phyloP scores from a whole-genome alignment of 108 stramenopile species.

The Cyclotella kingstonii region DNA sequence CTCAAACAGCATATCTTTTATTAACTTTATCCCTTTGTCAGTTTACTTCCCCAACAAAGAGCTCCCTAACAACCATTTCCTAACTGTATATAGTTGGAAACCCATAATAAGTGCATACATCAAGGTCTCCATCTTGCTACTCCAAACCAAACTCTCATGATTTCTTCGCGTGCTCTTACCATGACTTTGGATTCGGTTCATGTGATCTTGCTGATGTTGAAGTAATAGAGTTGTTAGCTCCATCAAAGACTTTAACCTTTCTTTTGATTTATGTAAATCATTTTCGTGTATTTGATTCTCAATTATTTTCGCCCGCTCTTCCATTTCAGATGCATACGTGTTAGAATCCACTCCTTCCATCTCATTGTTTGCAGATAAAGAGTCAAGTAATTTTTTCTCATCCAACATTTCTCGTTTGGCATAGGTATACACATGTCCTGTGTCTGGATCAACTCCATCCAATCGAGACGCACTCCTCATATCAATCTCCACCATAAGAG shows the following conservation, averaged over 20 bases:
- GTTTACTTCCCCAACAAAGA: conserved; percentile 31
- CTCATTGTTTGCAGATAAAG: not conserved
- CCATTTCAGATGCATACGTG: conserved; percentile 1
- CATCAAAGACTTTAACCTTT: conserved; percentile 17
- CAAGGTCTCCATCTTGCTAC: conserved; percentile 35
- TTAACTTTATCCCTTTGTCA: too few relatives aligned
- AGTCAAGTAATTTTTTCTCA: conserved; percentile 12
- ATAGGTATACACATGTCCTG: conserved; percentile 35
- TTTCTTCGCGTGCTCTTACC: conserved; percentile 14
- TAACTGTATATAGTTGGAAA: conserved; percentile 39
- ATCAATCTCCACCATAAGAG: conserved; percentile 37
- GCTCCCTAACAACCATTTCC: conserved; percentile 34
- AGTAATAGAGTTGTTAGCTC: conserved; percentile 12
- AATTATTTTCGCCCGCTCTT: conserved; percentile 15
- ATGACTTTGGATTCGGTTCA: conserved; percentile 23
- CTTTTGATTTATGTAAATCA: conserved; percentile 11
- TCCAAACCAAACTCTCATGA: conserved; percentile 32
- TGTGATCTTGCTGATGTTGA: conserved; percentile 8
- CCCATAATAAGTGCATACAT: conserved; percentile 33
- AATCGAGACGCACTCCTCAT: conserved; percentile 4
- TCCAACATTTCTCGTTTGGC: conserved; percentile 7
- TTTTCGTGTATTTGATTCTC: conserved; percentile 25
- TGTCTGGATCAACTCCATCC: conserved; percentile 24
- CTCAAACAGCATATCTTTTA: too few relatives aligned
- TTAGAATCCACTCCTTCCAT: not conserved